Evolutionary conservation across 805 yeast species (phyloP), one percentile per base, ranked within the genome.

Genomic region (Candida maltosa): DNA sequence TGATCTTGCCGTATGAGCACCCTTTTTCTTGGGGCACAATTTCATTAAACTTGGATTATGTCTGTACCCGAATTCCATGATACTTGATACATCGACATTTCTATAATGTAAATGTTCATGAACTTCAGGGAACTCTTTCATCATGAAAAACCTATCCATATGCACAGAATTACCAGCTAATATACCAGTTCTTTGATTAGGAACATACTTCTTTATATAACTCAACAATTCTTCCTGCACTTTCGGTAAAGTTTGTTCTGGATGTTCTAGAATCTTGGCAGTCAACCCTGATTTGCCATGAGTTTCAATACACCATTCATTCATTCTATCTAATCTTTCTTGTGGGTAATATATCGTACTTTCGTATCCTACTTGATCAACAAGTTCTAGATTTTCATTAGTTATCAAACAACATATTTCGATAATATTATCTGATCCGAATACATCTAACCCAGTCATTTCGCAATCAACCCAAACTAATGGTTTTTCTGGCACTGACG

Each of bases 391-490:
- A 40, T 87, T 64, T 7, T 85, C 87, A 51, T 91, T 95, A 2
- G 99, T 93, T 30, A 93, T 69, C 26, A 91, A 65, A 55, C 96
- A 88, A 55, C 96, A 87, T 18, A 93, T 80, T 59, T 93, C 98
- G 40, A 93, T 85, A 47, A 93, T 89, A 39, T 75, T 78, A 55
- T 93, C 97, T 24, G 51, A 46, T n/a, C 71, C 69, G 31, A 62
- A 58, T n/a, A 80, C 78, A 48, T 91, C 83, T 26, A 93, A 64
- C 0, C 99, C 99, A 0, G 99, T 93, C 98, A 93, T 93, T 57
- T 93, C 98, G 60, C 97, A 93, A 62, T 93, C 98, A 12, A 93
- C 73, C 98, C 98, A 93, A 4, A 93, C 94, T 14, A 91, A 68
- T 2, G 71, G 71, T 36, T 57, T 54, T 12, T 29, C n/a, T 5